Percentiles rank a stretch among this genome's conserved stretches.
Conservation (phyloP, 352 stramenopile species). For the Thalassiosira hispida region DNA sequence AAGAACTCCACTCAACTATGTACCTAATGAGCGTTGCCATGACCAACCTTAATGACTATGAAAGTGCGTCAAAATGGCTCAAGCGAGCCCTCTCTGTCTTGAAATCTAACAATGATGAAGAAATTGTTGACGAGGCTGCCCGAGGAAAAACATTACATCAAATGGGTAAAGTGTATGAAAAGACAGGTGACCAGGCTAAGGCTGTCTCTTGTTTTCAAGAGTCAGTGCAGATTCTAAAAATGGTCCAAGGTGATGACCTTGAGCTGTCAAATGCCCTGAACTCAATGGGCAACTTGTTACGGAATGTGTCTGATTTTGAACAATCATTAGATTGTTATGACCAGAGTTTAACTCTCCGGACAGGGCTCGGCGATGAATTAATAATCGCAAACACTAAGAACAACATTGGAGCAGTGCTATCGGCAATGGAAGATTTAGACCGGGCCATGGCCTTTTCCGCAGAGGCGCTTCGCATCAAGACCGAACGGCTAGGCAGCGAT, state of each 20-base stretch:
- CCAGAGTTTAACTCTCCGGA: conserved; percentile 63
- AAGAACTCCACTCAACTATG: conserved; percentile 69
- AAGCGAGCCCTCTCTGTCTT: conserved; percentile 47
- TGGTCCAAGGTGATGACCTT: conserved; percentile 41
- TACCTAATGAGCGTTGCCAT: conserved; percentile 66
- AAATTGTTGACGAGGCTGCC: conserved; percentile 42
- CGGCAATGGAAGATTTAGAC: conserved; percentile 45
- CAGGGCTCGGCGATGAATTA: conserved; percentile 53
- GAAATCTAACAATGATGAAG: conserved; percentile 39
- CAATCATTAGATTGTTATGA: conserved; percentile 65
- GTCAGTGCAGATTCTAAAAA: conserved; percentile 56
- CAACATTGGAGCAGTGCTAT: conserved; percentile 65
- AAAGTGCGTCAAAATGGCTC: conserved; percentile 60
- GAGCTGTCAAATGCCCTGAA: conserved; percentile 67
- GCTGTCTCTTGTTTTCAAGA: conserved; percentile 63
- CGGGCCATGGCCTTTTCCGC: conserved; percentile 63
- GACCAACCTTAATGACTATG: conserved; percentile 51
- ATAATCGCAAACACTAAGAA: conserved; percentile 71
- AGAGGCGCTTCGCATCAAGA: conserved; percentile 61
- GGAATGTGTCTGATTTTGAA: conserved; percentile 56
- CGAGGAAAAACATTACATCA: conserved; percentile 56
- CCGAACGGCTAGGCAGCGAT: conserved; percentile 40
- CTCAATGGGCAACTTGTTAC: conserved; percentile 61
- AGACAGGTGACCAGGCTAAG: conserved; percentile 46
- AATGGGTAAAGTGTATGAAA: conserved; percentile 61